phyloP scores from a whole-genome alignment of 2,329 filamentous ascomycete species.

The Fusarium acutatum region DNA sequence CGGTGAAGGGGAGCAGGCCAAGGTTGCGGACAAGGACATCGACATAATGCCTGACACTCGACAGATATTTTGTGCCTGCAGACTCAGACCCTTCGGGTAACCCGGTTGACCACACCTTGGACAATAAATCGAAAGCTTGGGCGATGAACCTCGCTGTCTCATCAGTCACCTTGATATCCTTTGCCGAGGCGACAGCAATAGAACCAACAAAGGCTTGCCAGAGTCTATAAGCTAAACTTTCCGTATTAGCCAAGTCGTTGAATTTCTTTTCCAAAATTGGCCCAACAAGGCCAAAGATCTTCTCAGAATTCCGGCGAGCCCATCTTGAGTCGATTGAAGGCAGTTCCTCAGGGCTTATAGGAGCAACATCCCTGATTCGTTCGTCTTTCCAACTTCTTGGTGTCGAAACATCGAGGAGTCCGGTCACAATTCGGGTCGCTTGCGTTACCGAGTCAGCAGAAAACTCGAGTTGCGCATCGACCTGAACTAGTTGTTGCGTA shows the following conservation, averaged over 20 bases:
- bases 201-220: conserved; percentile 71
- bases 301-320: conserved; percentile 76
- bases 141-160: conserved; percentile 86
- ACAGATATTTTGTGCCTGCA: conserved; percentile 60
- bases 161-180: conserved; percentile 88
- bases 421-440: conserved; percentile 74
- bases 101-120: conserved; percentile 68
- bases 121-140: conserved; percentile 73
- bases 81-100: conserved; percentile 54
- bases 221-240: conserved; percentile 61
- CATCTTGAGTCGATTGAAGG: conserved; percentile 86
- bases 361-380: conserved; percentile 68
- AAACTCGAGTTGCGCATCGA: conserved; percentile 47
- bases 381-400: conserved; percentile 77
- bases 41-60: conserved; percentile 61
- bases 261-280: conserved; percentile 70
- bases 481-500: conserved; percentile 63
- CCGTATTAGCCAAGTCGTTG: conserved; percentile 66
- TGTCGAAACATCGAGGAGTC: conserved; percentile 70
- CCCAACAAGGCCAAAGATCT: conserved; percentile 69
- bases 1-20: conserved; percentile 69
- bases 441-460: conserved; percentile 63
- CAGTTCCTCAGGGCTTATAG: conserved; percentile 76
- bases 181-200: conserved; percentile 73
- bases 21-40: conserved; percentile 59